Base-by-base conservation (phyloP, 1,284 basidiomycete genomes). In the Cutaneotrichosporon cavernicola region DNA sequence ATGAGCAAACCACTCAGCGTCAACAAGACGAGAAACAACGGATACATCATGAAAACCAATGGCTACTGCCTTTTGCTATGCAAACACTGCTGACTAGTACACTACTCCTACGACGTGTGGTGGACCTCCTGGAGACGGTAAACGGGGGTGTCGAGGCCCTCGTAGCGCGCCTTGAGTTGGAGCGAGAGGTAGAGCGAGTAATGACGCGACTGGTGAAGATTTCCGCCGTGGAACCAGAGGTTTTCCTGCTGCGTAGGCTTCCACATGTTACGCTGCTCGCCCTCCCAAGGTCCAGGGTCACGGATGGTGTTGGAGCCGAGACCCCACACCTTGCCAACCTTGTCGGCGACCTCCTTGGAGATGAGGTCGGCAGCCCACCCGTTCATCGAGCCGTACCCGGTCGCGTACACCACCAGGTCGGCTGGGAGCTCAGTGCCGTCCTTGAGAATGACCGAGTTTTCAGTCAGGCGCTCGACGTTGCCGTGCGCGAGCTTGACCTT, bases 401-500 rank as follows among this genome's bases (percentile, higher is more conserved):
- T 67, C 8, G 66, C 66, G 63, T 63, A 63, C 14, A 67, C 66
- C 31, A 67, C 66, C 9, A 67, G 58, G 63, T 64, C 66, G 63
- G 61, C 63, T 14, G 56, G 56, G 18, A 67, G 55, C 50, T 49
- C 55, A 22, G 40, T 38, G 58, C 66, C 66, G 49, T 53, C 47
- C 9, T 49, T 38, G 32, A 67, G 61, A 14, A 67, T 61, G 46
- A 67, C 63, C 21, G 56, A 53, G 66, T 65, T 43, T 58, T 65
- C 63, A n/a, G 63, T 64, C 47, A 67, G 61, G 61, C 60, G 63
- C 47, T 62, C 68, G 46, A 72, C 65, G 53, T 65, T 53, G 47
- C 71, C 71, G 46, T 64, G 64, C 34, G 60, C 55, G 30, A 69
- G 65, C 63, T 70, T 70, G 64, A 72, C 69, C 58, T 67, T 66